phyloP scores from a whole-genome alignment of 345 rosid species.

The Cochlearia excelsa region DNA sequence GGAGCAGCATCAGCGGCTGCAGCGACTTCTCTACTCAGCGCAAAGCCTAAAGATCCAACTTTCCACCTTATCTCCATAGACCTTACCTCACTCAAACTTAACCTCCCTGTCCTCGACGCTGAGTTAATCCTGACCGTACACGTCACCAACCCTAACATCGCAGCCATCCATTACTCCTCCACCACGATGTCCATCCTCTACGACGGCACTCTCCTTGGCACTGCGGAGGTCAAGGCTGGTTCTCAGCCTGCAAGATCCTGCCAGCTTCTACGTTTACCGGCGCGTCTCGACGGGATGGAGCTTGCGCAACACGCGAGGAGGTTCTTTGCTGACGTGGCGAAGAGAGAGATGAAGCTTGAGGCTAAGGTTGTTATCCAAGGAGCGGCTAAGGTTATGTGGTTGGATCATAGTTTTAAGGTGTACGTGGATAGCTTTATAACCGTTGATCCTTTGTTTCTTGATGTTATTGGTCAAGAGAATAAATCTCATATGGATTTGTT shows the following conservation, averaged over 20 bases:
- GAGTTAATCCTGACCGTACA: constrained; percentile 74
- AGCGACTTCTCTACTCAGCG: constrained; percentile 40
- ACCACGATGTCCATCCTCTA: constrained; percentile 82
- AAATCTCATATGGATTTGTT: constrained; percentile 53
- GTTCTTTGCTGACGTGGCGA: constrained; percentile 68
- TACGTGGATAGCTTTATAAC: constrained; percentile 79
- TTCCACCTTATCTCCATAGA: constrained; percentile 74
- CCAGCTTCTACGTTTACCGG: constrained; percentile 58
- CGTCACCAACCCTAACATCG: constrained; percentile 76
- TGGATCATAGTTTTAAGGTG: constrained; percentile 75
- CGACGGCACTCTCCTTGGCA: constrained; percentile 74
- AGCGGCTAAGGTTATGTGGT: constrained; percentile 71
- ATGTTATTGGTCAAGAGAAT: constrained; percentile 76
- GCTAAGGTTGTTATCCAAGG: constrained; percentile 71
- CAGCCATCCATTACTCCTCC: constrained; percentile 64
- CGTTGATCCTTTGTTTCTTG: constrained; percentile 82
- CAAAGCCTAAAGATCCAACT: constrained; percentile 83
- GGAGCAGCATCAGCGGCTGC: constrained; percentile 73
- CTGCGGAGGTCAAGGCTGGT: constrained; percentile 64
- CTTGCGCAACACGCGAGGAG: constrained; percentile 70
- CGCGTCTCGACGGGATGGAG: constrained; percentile 71
- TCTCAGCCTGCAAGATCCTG: constrained; percentile 66
- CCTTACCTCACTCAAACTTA: constrained; percentile 74
- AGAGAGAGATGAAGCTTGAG: constrained; percentile 73
- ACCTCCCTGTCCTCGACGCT: constrained; percentile 66